Percentiles rank a stretch among this genome's conserved stretches.
phyloP scores from a whole-genome alignment of 2,329 filamentous ascomycete species.

The Cryphonectria radicalis region DNA sequence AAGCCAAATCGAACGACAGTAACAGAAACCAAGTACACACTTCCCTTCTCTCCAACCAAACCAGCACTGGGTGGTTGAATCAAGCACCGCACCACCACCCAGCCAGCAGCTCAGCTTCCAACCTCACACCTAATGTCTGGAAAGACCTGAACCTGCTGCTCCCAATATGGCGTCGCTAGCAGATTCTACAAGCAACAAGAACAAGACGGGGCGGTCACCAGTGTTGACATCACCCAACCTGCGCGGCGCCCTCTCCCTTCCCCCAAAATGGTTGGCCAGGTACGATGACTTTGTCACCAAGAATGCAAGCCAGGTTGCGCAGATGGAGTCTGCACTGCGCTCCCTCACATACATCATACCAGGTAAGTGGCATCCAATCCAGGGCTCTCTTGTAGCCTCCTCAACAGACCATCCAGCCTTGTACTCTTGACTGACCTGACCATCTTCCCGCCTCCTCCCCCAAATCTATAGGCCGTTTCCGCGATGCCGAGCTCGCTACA shows the following conservation, averaged over 20 bases:
- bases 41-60: background rate
- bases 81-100: background rate
- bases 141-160: background rate
- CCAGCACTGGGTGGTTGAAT: background rate
- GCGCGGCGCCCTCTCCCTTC: constrained; percentile 57
- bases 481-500: constrained; percentile 92
- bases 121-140: constrained; percentile 17
- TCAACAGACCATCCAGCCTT: constrained; percentile 18
- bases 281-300: constrained; percentile 93
- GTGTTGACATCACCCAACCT: constrained; percentile 35
- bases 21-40: background rate
- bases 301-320: constrained; percentile 90
- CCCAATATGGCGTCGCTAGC: constrained; percentile 27
- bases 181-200: constrained; percentile 27
- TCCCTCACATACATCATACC: constrained; percentile 96
- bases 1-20: background rate
- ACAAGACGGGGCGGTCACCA: constrained; percentile 26
- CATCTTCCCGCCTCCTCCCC: background rate
- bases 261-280: constrained; percentile 68
- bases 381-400: background rate
- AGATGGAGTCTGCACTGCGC: constrained; percentile 91
- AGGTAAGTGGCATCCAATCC: constrained; percentile 49
- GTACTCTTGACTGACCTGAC: too few relatives aligned
- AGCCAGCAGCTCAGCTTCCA: background rate
- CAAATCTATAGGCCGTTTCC: constrained; percentile 68